Base-by-base conservation (phyloP, 768 basidiomycete species). In the Agrocybe pediades region DNA sequence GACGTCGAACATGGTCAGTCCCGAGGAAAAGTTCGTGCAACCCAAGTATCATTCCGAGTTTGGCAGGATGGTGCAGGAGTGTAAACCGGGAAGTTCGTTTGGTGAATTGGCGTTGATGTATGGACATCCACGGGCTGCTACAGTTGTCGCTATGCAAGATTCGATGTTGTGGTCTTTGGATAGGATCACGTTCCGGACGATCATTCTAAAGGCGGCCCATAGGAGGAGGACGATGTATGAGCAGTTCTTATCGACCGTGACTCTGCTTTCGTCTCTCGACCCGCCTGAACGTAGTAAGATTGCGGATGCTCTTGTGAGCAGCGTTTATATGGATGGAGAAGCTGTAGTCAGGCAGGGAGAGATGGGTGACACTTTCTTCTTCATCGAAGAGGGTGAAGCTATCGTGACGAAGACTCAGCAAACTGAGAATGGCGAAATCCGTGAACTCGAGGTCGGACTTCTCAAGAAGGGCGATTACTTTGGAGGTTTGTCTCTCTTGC, bases 41-140 rank as follows among this genome's bases (percentile, higher is more conserved):
- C 78, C 84, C 1, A 83, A 82, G 3, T 83, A 83, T 55, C 87
- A 92, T 58, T 78, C 84, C 4, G 80, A 83, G 55, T 85, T 86
- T 61, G 92, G 92, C 20, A 86, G 82, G 55, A 86, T 89, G 67
- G 97, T 98, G 1, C 84, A 86, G 48, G 89, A 92, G 54, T 94
- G 90, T 78, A 80, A 77, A 41, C 85, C 91, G 1, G 94, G 95
- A 3, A 84, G 80, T 54, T 94, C 89, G 41, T 98, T 98, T 56
- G 97, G 97, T 41, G 96, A 99, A 72, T 80, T 99, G 51, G 97
- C 97, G 25, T 75, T 99, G 61, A 98, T 99, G 96, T 96, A 99
- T 73, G 94, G 93, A 27, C 95, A 96, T 60, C 92, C 92, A 36
- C 91, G 97, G 26, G 93, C 94, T 17, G 97, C 97, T 15, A 95